Base-by-base conservation (phyloP, 1,284 basidiomycete species). In the Dichomitus squalens region DNA sequence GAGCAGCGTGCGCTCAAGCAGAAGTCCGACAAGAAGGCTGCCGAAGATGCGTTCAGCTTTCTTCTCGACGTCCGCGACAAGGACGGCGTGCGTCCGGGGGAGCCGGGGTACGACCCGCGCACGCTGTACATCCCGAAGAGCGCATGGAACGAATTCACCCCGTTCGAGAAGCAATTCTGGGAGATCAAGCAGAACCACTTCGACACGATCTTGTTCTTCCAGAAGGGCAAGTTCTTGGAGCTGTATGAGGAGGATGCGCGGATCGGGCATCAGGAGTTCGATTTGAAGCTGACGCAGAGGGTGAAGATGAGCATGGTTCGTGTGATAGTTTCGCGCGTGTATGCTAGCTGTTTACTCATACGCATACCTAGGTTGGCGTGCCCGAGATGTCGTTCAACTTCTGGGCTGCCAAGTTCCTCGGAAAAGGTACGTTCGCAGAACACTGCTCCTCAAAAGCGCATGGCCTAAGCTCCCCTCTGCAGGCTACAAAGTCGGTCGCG, bases 271-370 rank as follows among this genome's bases (percentile, higher is more conserved):
- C 88, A 88, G 64, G 88, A 96, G 58, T 97, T 98, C 69, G 95
- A 97, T 67, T 75, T 98, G 57, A 98, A 98, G 71, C 79, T 96
- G 36, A 96, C 94, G 1, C 85, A 88, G 47, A 79, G 93, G 55
- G 96, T 98, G 55, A 99, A 98, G 76, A 99, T 99, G 97, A 96
- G 92, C 60, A 98, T 97, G 95, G 94, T 92, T 40, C 60, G 80
- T 60, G n/a, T 7, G 35, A 5, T 44, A 20, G n/a, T 7, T 11
- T 12, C 36, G 12, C 46, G 11, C 4, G 14, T 18, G 4, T 18
- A 5, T 34, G 11, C 16, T 21, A n/a, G 23, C 11, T 7, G 9
- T 11, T 34, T 46, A 7, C 8, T 53, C 14, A 59, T 27, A 7
- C 8, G 6, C 2, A 11, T 48, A 27, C 36, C 7, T 57, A 93